These are phyloP conservation scores for Fraxinus cuspidata DNA, from an alignment of 257 asterid genomes.

Conservation along the genomic window DNA sequence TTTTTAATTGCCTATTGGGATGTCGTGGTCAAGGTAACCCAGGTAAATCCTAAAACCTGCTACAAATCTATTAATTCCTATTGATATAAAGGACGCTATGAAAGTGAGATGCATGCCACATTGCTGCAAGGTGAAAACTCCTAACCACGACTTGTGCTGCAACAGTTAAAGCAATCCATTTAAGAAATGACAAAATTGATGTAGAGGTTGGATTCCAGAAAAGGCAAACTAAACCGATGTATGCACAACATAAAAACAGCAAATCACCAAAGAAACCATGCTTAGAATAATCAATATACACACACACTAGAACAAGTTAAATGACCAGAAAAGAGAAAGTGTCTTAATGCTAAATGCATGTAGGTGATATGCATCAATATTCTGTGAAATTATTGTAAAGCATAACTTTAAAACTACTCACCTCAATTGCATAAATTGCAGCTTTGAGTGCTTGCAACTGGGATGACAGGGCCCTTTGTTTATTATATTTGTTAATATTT, in stretches of 20 bases:
- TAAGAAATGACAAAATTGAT: neutral
- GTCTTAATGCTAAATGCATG: neutral
- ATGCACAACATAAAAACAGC: neutral
- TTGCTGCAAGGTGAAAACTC: neutral
- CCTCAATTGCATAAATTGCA: constrained; percentile 94
- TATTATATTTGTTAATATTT: constrained; percentile 46
- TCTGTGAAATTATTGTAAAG: constrained; percentile 5
- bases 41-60: neutral
- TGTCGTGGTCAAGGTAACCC: neutral
- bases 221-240: neutral
- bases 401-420: constrained; percentile 35
- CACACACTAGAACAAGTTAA: constrained; percentile 1
- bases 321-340: constrained; percentile 3
- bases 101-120: constrained; percentile 3
- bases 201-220: constrained; percentile 1
- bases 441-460: constrained; percentile 96
- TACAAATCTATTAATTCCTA: neutral
- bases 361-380: constrained; percentile 6
- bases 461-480: constrained; percentile 54
- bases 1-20: neutral
- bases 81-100: neutral
- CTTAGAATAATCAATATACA: neutral
- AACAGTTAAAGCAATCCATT: constrained; percentile 2
- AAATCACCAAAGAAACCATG: neutral
- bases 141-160: constrained; percentile 3